Evolutionary conservation across 495 filamentous ascomycete genomes (phyloP), one percentile per base, ranked within the genome.

Genomic region (Lichina pygmaea): DNA sequence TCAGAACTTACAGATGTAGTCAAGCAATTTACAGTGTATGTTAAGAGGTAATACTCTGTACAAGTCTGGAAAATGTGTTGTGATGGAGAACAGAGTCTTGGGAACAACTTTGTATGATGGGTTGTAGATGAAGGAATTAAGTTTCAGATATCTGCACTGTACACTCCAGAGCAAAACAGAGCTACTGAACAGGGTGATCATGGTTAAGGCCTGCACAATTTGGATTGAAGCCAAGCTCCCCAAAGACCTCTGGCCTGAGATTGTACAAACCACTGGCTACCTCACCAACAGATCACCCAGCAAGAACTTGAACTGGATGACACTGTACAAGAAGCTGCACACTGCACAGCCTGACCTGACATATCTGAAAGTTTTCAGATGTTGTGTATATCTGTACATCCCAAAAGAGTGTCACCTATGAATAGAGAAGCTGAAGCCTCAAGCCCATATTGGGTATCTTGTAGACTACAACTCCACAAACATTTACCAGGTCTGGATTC

Each of bases 391-490:
- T 30, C 5, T 30, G 34, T 30, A 17, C 9, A 34, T 34, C 6
- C 43, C 33, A 44, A 58, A 53, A 42, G 24, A 48, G 36, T 43
- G 52, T 0, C 48, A 47, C 3, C 44, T 49, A 5, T 6, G 43
- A 12, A 17, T 30, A 6, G 5, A 51, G 44, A 47, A 49, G 24
- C 46, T 57, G 12, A 41, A 51, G 8, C 53, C 55, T n/a, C 50
- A 49, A 42, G 55, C 56, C 0, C 50, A 50, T 48, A 48, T 58
- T 17, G 55, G 56, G 4, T 58, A 55, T 44, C 48, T 58, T 6
- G 50, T 57, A 2, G 56, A 51, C 12, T 58, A 55, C 48, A 44
- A 50, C 24, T 58, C 53, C 6, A 51, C 56, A 10, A 57, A 58
- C 44, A 52, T 56, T 16, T 58, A 51, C 46, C 40, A 50, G 12